These are phyloP conservation scores for Rhynchospora pubera DNA, from an alignment of 176 grass and related monocot species.

Conservation along the genomic window DNA sequence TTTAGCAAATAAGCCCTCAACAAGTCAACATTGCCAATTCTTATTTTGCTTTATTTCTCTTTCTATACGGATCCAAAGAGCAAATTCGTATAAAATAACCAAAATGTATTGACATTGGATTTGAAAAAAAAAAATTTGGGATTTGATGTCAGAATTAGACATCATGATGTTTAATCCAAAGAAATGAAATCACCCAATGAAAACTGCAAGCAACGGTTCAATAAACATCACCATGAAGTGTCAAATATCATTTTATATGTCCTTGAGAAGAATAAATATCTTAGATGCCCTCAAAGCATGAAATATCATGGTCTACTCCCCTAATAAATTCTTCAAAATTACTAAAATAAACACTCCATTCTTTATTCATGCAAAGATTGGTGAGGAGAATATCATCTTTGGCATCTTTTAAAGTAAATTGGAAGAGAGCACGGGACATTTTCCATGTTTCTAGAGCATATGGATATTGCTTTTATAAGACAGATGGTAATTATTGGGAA, in stretches of 20 bases:
- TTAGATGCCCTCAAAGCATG: neutral
- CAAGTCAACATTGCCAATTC: neutral
- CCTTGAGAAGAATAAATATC: neutral
- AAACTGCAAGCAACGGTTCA: neutral
- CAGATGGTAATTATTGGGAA: neutral
- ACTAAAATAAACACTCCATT: neutral
- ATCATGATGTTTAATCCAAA: neutral
- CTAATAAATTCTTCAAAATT: neutral
- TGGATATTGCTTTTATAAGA: neutral
- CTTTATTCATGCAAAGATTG: neutral
- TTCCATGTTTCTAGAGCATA: neutral
- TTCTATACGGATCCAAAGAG: neutral
- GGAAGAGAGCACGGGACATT: neutral
- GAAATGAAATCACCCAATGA: neutral
- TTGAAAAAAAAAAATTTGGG: neutral
- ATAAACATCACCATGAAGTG: neutral
- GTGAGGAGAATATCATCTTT: neutral
- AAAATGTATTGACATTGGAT: neutral
- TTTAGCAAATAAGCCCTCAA: neutral
- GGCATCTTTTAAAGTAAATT: neutral
- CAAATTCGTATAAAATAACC: neutral
- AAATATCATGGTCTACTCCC: neutral
- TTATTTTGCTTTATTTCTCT: neutral
- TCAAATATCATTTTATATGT: neutral
- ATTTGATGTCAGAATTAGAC: neutral